Conservation (phyloP, 176 grass and related monocot genomes). For the Aegilops umbellulata region DNA sequence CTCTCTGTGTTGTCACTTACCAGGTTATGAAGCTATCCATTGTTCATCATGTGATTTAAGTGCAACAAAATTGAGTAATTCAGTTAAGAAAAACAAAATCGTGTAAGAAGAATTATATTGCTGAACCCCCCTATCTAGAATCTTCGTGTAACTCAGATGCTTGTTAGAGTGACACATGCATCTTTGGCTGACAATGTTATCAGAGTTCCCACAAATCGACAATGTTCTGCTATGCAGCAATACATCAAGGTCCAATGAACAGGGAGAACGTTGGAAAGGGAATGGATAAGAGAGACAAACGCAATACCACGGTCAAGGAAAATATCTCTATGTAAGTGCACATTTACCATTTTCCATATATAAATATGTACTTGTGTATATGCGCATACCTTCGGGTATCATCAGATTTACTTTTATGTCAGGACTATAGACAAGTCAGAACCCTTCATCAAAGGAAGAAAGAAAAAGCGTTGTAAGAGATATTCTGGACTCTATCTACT, state of each 20-base stretch:
- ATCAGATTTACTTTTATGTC: slow-evolving; percentile 24
- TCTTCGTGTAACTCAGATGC: neutral
- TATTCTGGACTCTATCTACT: slow-evolving; percentile 2
- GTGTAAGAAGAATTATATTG: neutral
- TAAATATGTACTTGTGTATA: neutral
- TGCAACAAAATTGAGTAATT: neutral
- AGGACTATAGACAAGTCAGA: slow-evolving; percentile 23
- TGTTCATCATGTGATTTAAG: neutral
- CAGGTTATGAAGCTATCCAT: neutral
- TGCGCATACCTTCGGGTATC: neutral
- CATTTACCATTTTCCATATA: neutral
- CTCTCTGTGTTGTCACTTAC: neutral
- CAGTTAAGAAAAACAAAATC: neutral
- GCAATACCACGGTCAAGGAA: slow-evolving; percentile 1
- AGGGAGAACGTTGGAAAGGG: slow-evolving; percentile 14
- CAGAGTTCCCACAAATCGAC: neutral
- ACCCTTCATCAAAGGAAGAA: slow-evolving; percentile 20
- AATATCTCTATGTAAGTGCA: slow-evolving; percentile 40
- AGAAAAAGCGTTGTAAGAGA: slow-evolving; percentile 52
- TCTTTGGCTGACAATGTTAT: neutral
- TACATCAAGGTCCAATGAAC: slow-evolving; percentile 31
- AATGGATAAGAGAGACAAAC: slow-evolving; percentile 12
- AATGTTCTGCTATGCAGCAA: slow-evolving; percentile 40
- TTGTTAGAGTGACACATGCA: neutral
- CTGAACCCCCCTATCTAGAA: neutral